Evolutionary conservation across 139 green algal species (phyloP).

Genomic region (Mesostigma viride): DNA sequence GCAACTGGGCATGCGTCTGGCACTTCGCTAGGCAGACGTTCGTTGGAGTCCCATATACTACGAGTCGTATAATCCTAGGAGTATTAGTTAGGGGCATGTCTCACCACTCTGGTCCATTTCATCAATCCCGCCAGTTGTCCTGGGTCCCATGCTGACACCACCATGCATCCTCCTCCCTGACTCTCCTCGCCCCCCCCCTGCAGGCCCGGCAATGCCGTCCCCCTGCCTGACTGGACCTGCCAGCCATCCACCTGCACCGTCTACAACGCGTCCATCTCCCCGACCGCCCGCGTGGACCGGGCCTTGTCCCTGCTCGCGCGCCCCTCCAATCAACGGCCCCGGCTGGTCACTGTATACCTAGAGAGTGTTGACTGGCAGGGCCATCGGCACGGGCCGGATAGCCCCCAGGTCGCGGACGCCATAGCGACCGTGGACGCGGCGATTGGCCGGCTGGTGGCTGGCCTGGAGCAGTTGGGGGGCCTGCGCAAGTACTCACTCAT

Average conservation of each 20-base stretch:
- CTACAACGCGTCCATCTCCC: conserved; percentile 23
- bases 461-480: no score
- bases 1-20: no score
- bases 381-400: conserved; percentile 11
- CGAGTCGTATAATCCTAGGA: no score
- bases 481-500: conserved; percentile 16
- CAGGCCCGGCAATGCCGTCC: conserved; percentile 16
- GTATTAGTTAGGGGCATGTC: no score
- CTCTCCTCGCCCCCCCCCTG: neutral
- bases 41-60: no score
- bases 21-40: no score
- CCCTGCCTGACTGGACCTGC: conserved; percentile 19
- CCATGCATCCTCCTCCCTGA: no score
- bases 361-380: conserved; percentile 19
- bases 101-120: no score
- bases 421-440: conserved; percentile 7
- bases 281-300: conserved; percentile 22
- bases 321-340: neutral
- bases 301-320: conserved; percentile 20
- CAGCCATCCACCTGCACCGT: conserved; percentile 7
- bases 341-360: conserved; percentile 22
- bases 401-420: conserved; percentile 4
- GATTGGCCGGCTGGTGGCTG: conserved; percentile 17
- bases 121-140: no score
- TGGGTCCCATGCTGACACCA: no score